Base-by-base conservation (phyloP, 164 flowering plant genomes). In the Dillenia suffruticosa region DNA sequence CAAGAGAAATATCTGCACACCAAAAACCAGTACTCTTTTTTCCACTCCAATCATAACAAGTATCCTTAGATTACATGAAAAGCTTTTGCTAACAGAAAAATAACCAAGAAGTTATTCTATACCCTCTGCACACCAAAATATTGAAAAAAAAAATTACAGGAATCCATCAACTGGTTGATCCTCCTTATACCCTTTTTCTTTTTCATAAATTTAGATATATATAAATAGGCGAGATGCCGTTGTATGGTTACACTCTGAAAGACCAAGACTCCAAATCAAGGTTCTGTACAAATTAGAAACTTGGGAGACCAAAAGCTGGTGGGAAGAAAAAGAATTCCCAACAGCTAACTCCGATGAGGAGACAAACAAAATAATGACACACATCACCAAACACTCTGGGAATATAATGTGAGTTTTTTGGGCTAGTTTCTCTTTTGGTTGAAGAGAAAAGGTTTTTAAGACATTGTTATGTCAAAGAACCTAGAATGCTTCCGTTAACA, bases 231-330 rank as follows among this genome's bases (percentile, higher is more conserved):
- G 78, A 81, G 79, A 51, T 71, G 83, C 76, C 78, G 49, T 50
- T 76, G 75, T 77, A 60, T 82, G 72, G 50, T 68, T 77, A 85
- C 86, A 82, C 86, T 76, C 85, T 70, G 67, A 55, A 70, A 63
- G 47, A 44, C 63, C 47, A 67, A 63, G n/a, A 44, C 59, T 61
- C 61, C 49, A 63, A 64, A 52, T 62, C 68, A 63, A 68, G 68
- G 67, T 56, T 76, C 80, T 87, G 82, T 83, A 85, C 90, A 87
- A 62, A 68, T 60, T 68, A 67, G 46, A 63, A 69, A 76, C 68
- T 69, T 5, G 40, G 6, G 63, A 65, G 61, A 62, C 76, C 63
- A 58, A 81, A 73, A 73, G 61, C 73, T 72, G 66, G 71, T 64
- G 61, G 58, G 63, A 32, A 32, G 72, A 70, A 54, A 49, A 32